Conservation (phyloP, 495 filamentous ascomycete species). For the Hyaloscypha variabilis region DNA sequence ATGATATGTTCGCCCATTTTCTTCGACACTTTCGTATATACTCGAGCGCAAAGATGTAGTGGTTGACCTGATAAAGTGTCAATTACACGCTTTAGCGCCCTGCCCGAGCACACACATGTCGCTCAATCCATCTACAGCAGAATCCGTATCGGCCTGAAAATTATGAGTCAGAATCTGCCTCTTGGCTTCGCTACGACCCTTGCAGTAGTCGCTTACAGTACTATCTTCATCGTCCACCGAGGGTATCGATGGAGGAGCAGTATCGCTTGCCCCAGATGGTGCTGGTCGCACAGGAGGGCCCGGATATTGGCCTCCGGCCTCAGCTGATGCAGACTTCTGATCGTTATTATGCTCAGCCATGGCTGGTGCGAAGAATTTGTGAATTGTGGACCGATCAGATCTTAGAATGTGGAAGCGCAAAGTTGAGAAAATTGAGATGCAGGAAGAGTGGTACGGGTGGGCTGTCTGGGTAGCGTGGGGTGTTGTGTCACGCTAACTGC, state of each 20-base stretch:
- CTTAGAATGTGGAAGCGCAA: too few relatives aligned
- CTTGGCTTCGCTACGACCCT: not conserved
- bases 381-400: too few relatives aligned
- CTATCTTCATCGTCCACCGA: not conserved
- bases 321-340: too few relatives aligned
- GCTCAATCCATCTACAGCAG: not conserved
- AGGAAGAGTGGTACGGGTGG: too few relatives aligned
- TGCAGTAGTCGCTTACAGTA: not conserved
- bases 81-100: not conserved
- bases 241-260: not conserved
- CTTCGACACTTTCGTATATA: not conserved
- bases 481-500: too few relatives aligned
- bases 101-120: not conserved
- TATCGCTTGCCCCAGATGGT: too few relatives aligned
- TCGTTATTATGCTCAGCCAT: too few relatives aligned
- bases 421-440: too few relatives aligned
- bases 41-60: not conserved
- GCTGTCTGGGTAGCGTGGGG: too few relatives aligned
- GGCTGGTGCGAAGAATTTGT: too few relatives aligned
- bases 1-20: conserved; percentile 6
- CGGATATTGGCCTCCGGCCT: too few relatives aligned
- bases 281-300: too few relatives aligned
- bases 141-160: not conserved
- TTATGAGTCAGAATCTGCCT: not conserved
- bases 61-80: not conserved